These are phyloP conservation scores for Colletotrichum tropicicola DNA, from an alignment of 2,329 filamentous ascomycete genomes.

Conservation along the genomic window DNA sequence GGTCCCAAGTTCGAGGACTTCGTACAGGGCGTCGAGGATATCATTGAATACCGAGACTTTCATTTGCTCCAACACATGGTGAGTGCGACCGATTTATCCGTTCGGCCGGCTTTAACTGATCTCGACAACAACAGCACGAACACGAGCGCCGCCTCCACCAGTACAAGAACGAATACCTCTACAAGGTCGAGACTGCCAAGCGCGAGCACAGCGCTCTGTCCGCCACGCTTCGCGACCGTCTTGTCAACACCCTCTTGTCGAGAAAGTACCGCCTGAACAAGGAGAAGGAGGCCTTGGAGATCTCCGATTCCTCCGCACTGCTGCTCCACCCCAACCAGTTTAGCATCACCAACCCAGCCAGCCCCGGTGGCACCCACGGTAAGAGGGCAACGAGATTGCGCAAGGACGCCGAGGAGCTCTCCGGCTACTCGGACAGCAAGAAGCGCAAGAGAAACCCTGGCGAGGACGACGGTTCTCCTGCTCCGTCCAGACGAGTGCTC, in stretches of 20 bases:
- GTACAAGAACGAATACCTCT: constrained; percentile 66
- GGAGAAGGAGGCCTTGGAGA: constrained; percentile 75
- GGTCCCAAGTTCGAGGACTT: constrained; percentile 88
- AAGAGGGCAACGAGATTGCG: constrained; percentile 71
- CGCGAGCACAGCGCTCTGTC: constrained; percentile 69
- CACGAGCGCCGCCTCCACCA: constrained; percentile 70
- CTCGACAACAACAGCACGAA: constrained; percentile 58
- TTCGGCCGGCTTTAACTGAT: background rate
- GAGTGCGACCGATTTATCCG: constrained; percentile 41
- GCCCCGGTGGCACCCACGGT: constrained; percentile 68
- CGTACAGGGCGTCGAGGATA: constrained; percentile 85
- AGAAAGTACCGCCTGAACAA: constrained; percentile 72
- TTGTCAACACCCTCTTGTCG: constrained; percentile 71
- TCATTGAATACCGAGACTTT: constrained; percentile 87
- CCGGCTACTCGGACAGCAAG: constrained; percentile 63
- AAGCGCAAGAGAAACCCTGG: constrained; percentile 69
- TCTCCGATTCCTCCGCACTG: constrained; percentile 71
- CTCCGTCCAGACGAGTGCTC: constrained; percentile 62
- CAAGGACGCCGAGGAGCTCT: constrained; percentile 67
- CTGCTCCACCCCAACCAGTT: constrained; percentile 75
- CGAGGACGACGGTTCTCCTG: constrained; percentile 72
- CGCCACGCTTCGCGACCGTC: constrained; percentile 68
- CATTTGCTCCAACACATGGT: constrained; percentile 85
- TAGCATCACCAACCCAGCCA: constrained; percentile 70
- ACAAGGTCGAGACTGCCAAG: constrained; percentile 69